A percentile compares a stretch with the other conserved stretches of the same genome.
Evolutionary conservation across 1,284 basidiomycete genomes (phyloP).

Genomic region (Moesziomyces parantarcticus): DNA sequence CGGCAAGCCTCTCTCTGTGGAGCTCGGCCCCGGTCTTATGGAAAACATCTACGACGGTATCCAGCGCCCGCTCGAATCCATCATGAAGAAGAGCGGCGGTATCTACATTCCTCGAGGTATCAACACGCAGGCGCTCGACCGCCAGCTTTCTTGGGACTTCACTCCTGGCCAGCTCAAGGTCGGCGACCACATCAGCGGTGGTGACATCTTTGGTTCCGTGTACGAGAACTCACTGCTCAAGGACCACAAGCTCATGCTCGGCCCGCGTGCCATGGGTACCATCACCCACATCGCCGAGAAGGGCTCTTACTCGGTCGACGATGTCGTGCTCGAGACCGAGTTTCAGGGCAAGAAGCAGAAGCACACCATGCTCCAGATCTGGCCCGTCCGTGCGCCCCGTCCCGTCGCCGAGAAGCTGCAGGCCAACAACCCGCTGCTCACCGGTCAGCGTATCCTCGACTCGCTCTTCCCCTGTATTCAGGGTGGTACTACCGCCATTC

Average conservation of each 20-base stretch:
- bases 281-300: constrained; percentile 94
- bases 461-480: constrained; percentile 99
- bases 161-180: constrained; percentile 78
- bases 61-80: constrained; percentile 75
- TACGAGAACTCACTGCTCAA: constrained; percentile 97
- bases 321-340: constrained; percentile 95
- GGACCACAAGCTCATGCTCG: constrained; percentile 97
- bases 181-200: constrained; percentile 96
- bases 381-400: constrained; percentile 98
- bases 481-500: constrained; percentile 98
- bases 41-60: constrained; percentile 88
- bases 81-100: constrained; percentile 94
- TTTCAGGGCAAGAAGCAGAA: constrained; percentile 94
- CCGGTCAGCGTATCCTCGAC: constrained; percentile 96
- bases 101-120: constrained; percentile 96
- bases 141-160: constrained; percentile 93
- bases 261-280: constrained; percentile 91
- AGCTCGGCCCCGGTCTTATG: constrained; percentile 97
- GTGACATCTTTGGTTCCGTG: constrained; percentile 93
- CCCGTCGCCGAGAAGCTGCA: constrained; percentile 94
- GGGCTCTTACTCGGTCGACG: constrained; percentile 91
- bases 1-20: constrained; percentile 96
- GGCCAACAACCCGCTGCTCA: constrained; percentile 90
- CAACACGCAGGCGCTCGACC: constrained; percentile 94
- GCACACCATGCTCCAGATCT: constrained; percentile 96